These are phyloP conservation scores for Hypsizygus ulmarius DNA, from an alignment of 1,284 basidiomycete species.

Conservation along the genomic window DNA sequence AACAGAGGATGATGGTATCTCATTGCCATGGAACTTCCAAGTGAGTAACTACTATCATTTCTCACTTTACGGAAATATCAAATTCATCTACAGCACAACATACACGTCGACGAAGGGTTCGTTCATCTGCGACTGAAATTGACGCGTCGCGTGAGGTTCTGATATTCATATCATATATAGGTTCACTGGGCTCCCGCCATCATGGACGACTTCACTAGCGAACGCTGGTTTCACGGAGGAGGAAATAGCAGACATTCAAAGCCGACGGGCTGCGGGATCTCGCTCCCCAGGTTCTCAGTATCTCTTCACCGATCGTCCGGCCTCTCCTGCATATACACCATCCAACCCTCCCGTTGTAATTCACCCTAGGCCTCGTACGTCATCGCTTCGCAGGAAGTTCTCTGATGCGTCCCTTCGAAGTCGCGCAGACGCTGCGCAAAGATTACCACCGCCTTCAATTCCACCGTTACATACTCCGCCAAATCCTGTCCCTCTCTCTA, in stretches of 20 bases:
- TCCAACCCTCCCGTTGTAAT: constrained; percentile 31
- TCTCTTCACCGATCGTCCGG: constrained; percentile 31
- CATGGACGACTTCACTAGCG: constrained; percentile 61
- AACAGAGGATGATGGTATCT: constrained; percentile 61
- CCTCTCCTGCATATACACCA: constrained; percentile 31
- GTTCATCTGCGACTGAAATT: constrained; percentile 19
- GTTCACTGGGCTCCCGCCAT: constrained; percentile 66
- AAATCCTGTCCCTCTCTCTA: constrained; percentile 3
- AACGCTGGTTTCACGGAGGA: constrained; percentile 61
- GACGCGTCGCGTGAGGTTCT: constrained; percentile 2
- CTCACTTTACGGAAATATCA: constrained; percentile 7
- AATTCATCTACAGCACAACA: constrained; percentile 54
- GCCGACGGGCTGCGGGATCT: constrained; percentile 43
- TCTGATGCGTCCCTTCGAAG: constrained; percentile 29
- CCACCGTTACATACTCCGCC: constrained; percentile 11
- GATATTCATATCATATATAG: constrained; percentile 32
- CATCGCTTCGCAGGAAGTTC: constrained; percentile 40
- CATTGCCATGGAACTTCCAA: constrained; percentile 73
- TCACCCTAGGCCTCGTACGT: constrained; percentile 39
- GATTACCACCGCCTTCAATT: constrained; percentile 18
- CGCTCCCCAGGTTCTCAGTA: constrained; percentile 33
- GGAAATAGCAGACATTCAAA: constrained; percentile 63
- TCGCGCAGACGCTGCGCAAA: constrained; percentile 17
- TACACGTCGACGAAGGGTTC: constrained; percentile 76
- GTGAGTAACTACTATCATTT: constrained; percentile 34